Conservation (phyloP, 2,329 filamentous ascomycete genomes). For the Aspergillus aculeatinus region DNA sequence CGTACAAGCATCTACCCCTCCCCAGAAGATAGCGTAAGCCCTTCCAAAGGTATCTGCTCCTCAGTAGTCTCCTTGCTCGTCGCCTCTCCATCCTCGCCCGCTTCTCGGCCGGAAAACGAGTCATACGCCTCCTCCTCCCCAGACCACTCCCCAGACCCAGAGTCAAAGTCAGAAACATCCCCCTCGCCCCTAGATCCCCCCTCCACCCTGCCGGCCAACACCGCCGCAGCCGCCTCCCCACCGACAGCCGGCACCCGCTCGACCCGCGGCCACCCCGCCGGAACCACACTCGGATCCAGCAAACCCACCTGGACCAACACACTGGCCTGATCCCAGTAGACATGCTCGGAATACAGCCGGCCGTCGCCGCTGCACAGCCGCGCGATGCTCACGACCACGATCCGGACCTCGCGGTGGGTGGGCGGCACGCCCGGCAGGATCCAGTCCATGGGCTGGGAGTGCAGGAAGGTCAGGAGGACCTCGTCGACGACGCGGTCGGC, state of each 20-base stretch:
- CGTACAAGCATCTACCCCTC: background rate
- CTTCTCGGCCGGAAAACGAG: background rate
- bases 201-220: background rate
- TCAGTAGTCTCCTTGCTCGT: background rate
- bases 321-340: constrained; percentile 12
- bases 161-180: background rate
- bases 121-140: too few species aligned
- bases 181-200: background rate
- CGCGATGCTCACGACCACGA: constrained; percentile 4
- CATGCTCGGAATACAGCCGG: constrained; percentile 3
- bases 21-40: background rate
- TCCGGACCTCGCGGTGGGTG: background rate
- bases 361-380: background rate
- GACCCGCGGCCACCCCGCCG: background rate
- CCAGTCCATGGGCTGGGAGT: constrained; percentile 6
- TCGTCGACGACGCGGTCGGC: constrained; percentile 8
- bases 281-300: background rate
- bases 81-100: background rate
- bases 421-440: constrained; percentile 7
- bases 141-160: too few species aligned
- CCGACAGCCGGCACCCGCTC: background rate
- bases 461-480: constrained; percentile 5
- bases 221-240: background rate
- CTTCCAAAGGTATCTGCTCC: background rate
- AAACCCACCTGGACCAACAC: constrained; percentile 9